A percentile compares a stretch with the other conserved stretches of the same genome.
Evolutionary conservation across 2,329 filamentous ascomycete genomes (phyloP).

Genomic region (Fusarium mexicanum): DNA sequence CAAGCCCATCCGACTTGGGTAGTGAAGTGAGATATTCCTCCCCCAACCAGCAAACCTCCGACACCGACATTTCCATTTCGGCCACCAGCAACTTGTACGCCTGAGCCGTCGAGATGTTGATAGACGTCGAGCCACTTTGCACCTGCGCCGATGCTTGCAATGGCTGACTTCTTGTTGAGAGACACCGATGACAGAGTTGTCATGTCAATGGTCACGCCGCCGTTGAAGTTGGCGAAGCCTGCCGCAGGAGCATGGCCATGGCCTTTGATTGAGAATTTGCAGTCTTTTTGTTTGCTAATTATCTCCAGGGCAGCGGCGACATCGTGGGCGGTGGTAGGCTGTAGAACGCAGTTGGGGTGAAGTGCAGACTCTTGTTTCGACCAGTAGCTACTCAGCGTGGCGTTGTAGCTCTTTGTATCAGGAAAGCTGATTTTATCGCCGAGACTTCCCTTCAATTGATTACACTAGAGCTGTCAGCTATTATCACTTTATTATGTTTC

Average conservation of each 20-base stretch:
- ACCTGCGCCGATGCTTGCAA: neutral
- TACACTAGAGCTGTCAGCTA: neutral
- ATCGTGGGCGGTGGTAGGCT: neutral
- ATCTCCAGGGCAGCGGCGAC: neutral
- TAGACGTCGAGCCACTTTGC: slow-evolving; percentile 11
- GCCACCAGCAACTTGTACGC: neutral
- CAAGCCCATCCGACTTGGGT: neutral
- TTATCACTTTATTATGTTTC: too few species aligned
- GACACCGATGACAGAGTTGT: neutral
- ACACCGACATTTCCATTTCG: slow-evolving; percentile 7
- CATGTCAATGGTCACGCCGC: slow-evolving; percentile 6
- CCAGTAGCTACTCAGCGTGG: neutral
- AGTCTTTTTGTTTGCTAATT: neutral
- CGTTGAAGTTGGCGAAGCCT: neutral
- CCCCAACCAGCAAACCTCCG: neutral
- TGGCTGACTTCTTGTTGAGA: neutral
- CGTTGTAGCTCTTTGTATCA: neutral
- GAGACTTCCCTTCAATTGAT: neutral
- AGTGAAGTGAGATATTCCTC: slow-evolving; percentile 11
- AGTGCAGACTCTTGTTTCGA: neutral
- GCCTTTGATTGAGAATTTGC: neutral
- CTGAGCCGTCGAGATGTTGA: neutral
- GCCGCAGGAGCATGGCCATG: slow-evolving; percentile 7
- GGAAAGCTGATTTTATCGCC: neutral
- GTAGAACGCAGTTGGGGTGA: neutral